A percentile compares a stretch with the other conserved stretches of the same genome.
These are phyloP conservation scores for Aspergillus sp. DNA, from an alignment of 2,329 filamentous ascomycete species.

Conservation along the genomic window DNA sequence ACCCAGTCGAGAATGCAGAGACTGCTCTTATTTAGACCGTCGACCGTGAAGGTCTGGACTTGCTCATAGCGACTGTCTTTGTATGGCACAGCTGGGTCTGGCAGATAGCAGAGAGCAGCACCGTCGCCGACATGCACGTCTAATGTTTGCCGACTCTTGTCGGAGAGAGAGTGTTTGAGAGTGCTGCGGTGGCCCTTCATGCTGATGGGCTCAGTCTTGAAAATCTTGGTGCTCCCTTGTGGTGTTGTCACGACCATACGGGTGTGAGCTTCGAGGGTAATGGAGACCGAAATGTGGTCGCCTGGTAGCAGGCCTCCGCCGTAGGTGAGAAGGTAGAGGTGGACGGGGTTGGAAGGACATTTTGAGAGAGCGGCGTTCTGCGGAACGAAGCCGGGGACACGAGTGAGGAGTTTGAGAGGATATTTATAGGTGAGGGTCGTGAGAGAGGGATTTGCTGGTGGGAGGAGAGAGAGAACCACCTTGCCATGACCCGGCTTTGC, in stretches of 20 bases:
- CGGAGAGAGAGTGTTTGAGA: constrained; percentile 37
- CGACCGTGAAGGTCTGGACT: constrained; percentile 71
- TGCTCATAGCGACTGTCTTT: constrained; percentile 81
- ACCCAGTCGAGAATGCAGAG: constrained; percentile 94
- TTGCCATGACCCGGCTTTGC: constrained; percentile 75
- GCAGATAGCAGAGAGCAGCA: constrained; percentile 66
- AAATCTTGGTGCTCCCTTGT: constrained; percentile 90
- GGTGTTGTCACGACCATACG: constrained; percentile 64
- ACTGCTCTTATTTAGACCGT: constrained; percentile 48
- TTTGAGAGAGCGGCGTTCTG: constrained; percentile 40
- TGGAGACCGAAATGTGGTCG: constrained; percentile 73
- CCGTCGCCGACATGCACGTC: constrained; percentile 50
- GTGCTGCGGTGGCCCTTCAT: constrained; percentile 38
- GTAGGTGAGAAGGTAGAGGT: constrained; percentile 90
- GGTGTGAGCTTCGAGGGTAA: constrained; percentile 65
- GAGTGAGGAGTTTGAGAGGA: constrained; percentile 88
- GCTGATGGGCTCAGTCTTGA: constrained; percentile 65
- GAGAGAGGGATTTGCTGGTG: constrained; percentile 70
- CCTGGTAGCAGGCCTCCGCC: constrained; percentile 90
- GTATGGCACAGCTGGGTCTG: constrained; percentile 93
- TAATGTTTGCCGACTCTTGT: constrained; percentile 52
- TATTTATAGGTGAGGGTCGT: constrained; percentile 84
- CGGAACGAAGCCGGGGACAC: constrained; percentile 64
- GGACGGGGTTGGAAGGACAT: constrained; percentile 57
- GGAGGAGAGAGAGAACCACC: constrained; percentile 72